Conservation (phyloP, 371 early-diverging fungal species). For the Mortierella sp. region DNA sequence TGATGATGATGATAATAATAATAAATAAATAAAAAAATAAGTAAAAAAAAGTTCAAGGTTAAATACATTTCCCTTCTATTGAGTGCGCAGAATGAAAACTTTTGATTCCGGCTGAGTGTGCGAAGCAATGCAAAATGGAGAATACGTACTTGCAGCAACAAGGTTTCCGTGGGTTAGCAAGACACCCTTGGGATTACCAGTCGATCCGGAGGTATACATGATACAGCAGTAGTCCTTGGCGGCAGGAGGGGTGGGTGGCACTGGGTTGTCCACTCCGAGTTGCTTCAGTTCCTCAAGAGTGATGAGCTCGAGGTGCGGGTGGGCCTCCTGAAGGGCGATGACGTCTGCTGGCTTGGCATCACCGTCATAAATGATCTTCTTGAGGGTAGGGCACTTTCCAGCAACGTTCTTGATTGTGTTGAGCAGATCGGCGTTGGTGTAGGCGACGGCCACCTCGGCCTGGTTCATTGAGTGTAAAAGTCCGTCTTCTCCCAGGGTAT, state of each 20-base stretch:
- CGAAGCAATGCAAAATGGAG: neutral
- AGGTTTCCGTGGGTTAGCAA: constrained; percentile 89
- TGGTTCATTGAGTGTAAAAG: constrained; percentile 88
- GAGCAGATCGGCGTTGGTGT: constrained; percentile 86
- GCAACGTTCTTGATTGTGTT: constrained; percentile 74
- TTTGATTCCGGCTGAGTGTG: too few species aligned
- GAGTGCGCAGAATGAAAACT: too few species aligned
- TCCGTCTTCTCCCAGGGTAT: constrained; percentile 91
- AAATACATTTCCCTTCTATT: constrained; percentile 13
- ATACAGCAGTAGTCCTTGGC: constrained; percentile 89
- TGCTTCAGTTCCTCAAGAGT: constrained; percentile 69
- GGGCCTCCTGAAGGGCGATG: constrained; percentile 52
- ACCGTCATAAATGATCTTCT: constrained; percentile 82
- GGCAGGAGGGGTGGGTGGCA: constrained; percentile 72
- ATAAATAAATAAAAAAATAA: too few species aligned
- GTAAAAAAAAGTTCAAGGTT: constrained; percentile 7
- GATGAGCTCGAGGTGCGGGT: constrained; percentile 60
- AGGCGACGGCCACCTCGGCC: constrained; percentile 80
- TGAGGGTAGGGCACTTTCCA: constrained; percentile 71
- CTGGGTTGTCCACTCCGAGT: constrained; percentile 73
- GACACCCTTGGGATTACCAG: constrained; percentile 94
- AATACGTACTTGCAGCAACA: constrained; percentile 72
- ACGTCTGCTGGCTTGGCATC: constrained; percentile 64
- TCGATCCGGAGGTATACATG: constrained; percentile 97
- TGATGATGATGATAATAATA: too few species aligned